Percentiles rank a stretch among this genome's conserved stretches.
phyloP scores from a whole-genome alignment of 805 yeast species.

The Pichia membranifaciens region DNA sequence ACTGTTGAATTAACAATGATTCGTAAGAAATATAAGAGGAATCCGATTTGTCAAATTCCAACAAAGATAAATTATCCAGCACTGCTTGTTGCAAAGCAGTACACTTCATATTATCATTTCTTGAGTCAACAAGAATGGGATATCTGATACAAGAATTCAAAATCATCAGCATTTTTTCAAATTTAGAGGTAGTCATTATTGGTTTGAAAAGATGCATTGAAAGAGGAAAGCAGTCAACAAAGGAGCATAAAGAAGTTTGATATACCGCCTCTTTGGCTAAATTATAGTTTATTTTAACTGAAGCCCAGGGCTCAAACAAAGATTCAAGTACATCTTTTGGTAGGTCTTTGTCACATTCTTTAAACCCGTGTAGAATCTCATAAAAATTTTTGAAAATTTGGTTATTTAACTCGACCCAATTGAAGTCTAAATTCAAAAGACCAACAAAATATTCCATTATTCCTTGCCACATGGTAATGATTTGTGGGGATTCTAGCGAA shows the following conservation, averaged over 20 bases:
- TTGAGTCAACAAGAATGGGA: conserved; percentile 60
- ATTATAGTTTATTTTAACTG: conserved; percentile 39
- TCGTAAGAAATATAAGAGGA: conserved; percentile 31
- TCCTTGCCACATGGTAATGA: conserved; percentile 46
- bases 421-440: conserved; percentile 34
- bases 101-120: conserved; percentile 48
- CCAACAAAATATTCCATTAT: conserved; percentile 45
- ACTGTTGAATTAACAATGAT: conserved; percentile 45
- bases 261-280: conserved; percentile 35
- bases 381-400: conserved; percentile 51
- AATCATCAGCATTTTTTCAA: conserved; percentile 48
- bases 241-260: conserved; percentile 55
- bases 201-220: conserved; percentile 36
- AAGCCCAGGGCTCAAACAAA: conserved; percentile 48
- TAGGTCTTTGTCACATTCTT: conserved; percentile 12
- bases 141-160: conserved; percentile 64
- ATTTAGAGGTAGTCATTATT: conserved; percentile 30
- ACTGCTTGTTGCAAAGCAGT: conserved; percentile 62
- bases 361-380: conserved; percentile 38
- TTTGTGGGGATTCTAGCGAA: conserved; percentile 15
- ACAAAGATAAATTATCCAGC: conserved; percentile 39
- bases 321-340: conserved; percentile 32
- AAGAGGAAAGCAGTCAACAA: conserved; percentile 47
- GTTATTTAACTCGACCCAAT: conserved; percentile 47
- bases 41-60: conserved; percentile 16